Conservation (phyloP, 495 filamentous ascomycete species). For the Penicillium tannophilum region DNA sequence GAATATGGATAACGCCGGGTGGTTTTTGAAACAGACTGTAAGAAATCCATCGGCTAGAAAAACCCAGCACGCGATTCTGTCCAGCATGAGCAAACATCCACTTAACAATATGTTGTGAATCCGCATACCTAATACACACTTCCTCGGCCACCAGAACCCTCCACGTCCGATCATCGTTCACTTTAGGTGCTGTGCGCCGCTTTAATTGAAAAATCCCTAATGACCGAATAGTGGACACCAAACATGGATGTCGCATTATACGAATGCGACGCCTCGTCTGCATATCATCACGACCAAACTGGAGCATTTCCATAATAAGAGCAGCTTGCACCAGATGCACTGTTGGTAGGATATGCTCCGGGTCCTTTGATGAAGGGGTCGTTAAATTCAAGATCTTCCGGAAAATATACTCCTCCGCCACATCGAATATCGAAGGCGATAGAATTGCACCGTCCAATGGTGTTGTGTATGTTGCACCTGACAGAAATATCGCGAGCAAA, state of each 20-base stretch:
- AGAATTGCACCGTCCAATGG: slow-evolving; percentile 25
- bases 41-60: slow-evolving; percentile 44
- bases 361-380: slow-evolving; percentile 13
- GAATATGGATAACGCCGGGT: slow-evolving; percentile 37
- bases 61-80: slow-evolving; percentile 38
- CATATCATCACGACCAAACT: slow-evolving; percentile 38
- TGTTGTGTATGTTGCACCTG: slow-evolving; percentile 36
- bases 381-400: slow-evolving; percentile 30
- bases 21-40: slow-evolving; percentile 43
- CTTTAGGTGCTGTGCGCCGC: slow-evolving; percentile 17
- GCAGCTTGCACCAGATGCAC: slow-evolving; percentile 39
- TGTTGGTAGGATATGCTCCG: slow-evolving; percentile 15
- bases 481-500: slow-evolving; percentile 37
- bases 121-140: slow-evolving; percentile 35
- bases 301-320: slow-evolving; percentile 45
- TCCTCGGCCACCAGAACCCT: slow-evolving; percentile 35
- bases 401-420: slow-evolving; percentile 45
- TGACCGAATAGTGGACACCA: slow-evolving; percentile 39
- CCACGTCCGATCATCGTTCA: slow-evolving; percentile 32
- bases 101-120: not conserved
- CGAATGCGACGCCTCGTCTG: slow-evolving; percentile 41
- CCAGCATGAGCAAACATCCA: not conserved
- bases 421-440: slow-evolving; percentile 35
- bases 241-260: slow-evolving; percentile 40
- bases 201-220: slow-evolving; percentile 36